Evolutionary conservation across 176 grass and related monocot species (phyloP), one percentile per base, ranked within the genome.

Genomic region (Elymus sibiricus): DNA sequence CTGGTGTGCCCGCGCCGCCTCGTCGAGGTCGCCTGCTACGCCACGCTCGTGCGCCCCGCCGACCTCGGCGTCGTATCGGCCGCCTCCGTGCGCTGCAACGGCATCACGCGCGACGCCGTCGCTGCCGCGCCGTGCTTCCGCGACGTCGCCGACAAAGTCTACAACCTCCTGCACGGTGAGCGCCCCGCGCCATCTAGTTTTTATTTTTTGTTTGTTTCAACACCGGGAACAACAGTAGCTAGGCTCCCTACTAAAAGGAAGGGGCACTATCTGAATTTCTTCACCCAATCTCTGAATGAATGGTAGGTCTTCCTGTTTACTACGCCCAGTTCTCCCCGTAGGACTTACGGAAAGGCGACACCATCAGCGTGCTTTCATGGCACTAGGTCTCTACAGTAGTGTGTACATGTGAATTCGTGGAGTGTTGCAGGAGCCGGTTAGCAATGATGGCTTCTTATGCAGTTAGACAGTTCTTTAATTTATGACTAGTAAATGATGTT

Each of bases 1-100:
- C 79, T 99, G 22, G 90, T 99, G 15, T 99, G 92, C 88, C 86
- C 94, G 49, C 86, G 85, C 64, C 74, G 92, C 72, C 88, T 99
- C 65, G 93, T 95, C 76, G 94, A 96, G 84, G 81, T 99, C 26
- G 89, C 77, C 24, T 74, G 67, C 81, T 99, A 96, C 71, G 93
- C 97, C 90, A 99, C 94, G 80, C 94, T 99, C 47, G 93, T 99
- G 15, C 92, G 94, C 11, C 97, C 94, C 24, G 51, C 85, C 38
- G 88, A 99, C 86, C 89, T 83, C 22, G 38, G 67, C 79, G 88
- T 91, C 49, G 78, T 99, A 64, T 95, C 94, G 0, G 79, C 91
- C 22, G 49, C 76, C 13, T 94, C 97, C 49, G 73, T 96, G n/a
- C 92, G 88, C 28, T 96, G 94, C 86, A 99, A 99, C 67, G 97